Percentiles rank a stretch among this genome's conserved stretches.
Conservation (phyloP, 805 yeast genomes). For the Teunomyces kruisii region DNA sequence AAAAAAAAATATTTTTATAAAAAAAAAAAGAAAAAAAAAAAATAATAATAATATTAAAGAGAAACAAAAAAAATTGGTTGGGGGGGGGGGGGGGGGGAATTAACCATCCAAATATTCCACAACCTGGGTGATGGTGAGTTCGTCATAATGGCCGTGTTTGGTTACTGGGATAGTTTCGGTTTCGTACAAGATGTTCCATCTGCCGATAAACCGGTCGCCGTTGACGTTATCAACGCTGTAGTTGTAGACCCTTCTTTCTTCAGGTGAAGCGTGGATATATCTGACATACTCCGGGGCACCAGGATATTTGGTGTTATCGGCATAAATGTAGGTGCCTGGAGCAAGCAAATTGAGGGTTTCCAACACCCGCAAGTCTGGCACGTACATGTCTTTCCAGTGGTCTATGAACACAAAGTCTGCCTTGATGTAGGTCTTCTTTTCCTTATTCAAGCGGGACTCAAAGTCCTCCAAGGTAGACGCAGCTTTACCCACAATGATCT, state of each 20-base stretch:
- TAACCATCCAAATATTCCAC: conserved; percentile 29
- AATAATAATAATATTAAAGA: no score
- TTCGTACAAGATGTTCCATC: conserved; percentile 43
- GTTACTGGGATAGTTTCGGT: conserved; percentile 20
- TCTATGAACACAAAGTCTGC: conserved; percentile 42
- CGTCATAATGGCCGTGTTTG: conserved; percentile 20
- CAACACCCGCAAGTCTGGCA: conserved; percentile 42
- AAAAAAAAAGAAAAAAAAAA: no score
- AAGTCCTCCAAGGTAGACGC: conserved; percentile 25
- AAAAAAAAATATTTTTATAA: no score
- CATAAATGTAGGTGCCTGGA: conserved; percentile 38
- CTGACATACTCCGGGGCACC: conserved; percentile 41
- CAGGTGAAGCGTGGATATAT: conserved; percentile 39
- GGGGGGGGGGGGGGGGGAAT: no score
- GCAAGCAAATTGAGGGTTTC: conserved; percentile 40
- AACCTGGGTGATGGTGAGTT: conserved; percentile 22
- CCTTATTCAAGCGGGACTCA: conserved; percentile 13
- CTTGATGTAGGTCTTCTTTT: conserved; percentile 14
- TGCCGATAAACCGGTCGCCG: conserved; percentile 30
- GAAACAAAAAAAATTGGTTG: no score
- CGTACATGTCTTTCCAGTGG: conserved; percentile 37
- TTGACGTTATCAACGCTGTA: conserved; percentile 20
- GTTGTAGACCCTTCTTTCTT: conserved; percentile 33
- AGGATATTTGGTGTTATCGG: conserved; percentile 36
- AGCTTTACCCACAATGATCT: conserved; percentile 34